phyloP scores from a whole-genome alignment of 768 basidiomycete species.

The Lentinula edodes region DNA sequence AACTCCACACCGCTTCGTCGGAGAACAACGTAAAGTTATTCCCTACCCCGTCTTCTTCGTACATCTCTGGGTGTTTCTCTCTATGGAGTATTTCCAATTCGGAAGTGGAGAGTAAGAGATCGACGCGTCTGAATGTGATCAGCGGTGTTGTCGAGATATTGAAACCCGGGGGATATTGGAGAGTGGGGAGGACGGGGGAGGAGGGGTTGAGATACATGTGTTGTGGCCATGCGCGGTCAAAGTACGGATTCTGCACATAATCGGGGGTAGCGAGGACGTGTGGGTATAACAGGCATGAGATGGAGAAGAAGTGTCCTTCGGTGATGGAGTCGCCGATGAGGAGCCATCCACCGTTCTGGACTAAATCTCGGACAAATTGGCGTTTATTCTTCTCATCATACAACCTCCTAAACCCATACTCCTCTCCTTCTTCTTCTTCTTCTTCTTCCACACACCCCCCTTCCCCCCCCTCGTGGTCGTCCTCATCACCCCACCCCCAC shows the following conservation, averaged over 20 bases:
- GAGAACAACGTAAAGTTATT: conserved; percentile 47
- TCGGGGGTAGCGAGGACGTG: conserved; percentile 63
- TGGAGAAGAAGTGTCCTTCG: conserved; percentile 70
- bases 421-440: conserved; percentile 18
- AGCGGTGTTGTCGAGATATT: conserved; percentile 54
- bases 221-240: conserved; percentile 63
- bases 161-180: too few relatives aligned
- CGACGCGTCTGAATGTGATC: conserved; percentile 60
- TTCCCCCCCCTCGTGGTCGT: conserved; percentile 52
- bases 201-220: conserved; percentile 56
- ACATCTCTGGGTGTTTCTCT: conserved; percentile 23
- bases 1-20: conserved; percentile 48
- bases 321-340: conserved; percentile 65
- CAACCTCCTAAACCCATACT: conserved; percentile 1
- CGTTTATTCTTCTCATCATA: background rate
- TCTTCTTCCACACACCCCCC: too few relatives aligned
- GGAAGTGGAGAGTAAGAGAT: conserved; percentile 45
- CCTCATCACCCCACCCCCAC: conserved; percentile 45
- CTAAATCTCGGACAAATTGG: conserved; percentile 48
- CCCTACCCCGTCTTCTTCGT: too few relatives aligned
- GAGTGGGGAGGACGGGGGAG: too few relatives aligned
- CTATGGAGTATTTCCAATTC: conserved; percentile 44
- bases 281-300: conserved; percentile 61
- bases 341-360: conserved; percentile 68
- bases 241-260: conserved; percentile 47